Conservation (phyloP, 2,329 filamentous ascomycete genomes). For the Paracorniculantispora psalliotae region DNA sequence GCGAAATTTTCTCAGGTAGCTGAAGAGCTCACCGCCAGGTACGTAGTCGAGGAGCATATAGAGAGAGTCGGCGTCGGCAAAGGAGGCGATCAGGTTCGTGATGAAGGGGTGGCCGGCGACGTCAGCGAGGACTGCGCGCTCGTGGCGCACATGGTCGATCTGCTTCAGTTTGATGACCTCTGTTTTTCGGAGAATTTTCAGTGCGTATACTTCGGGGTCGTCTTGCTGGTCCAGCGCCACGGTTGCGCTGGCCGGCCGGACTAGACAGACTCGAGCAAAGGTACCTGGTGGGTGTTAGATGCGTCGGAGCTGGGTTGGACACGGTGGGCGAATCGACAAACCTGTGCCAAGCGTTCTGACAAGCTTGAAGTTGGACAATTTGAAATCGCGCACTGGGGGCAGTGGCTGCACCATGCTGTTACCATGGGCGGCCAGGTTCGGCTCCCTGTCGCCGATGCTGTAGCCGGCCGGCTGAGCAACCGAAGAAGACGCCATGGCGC, state of each 20-base stretch:
- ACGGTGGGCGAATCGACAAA: conserved; percentile 30
- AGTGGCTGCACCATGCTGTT: conserved; percentile 16
- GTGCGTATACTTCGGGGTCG: conserved; percentile 59
- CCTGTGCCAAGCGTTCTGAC: conserved; percentile 74
- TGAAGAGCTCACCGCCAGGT: conserved; percentile 80
- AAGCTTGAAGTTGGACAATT: conserved; percentile 58
- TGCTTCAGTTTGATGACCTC: conserved; percentile 79
- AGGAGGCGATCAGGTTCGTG: conserved; percentile 71
- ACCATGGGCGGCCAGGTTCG: not conserved
- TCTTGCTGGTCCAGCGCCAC: conserved; percentile 29
- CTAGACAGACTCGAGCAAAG: conserved; percentile 78
- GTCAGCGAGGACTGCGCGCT: conserved; percentile 71
- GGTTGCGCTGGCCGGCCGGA: conserved; percentile 54
- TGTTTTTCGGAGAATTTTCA: conserved; percentile 72
- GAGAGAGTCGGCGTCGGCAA: conserved; percentile 71
- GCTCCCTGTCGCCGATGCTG: not conserved
- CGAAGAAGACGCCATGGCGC: conserved; percentile 7
- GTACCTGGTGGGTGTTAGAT: conserved; percentile 47
- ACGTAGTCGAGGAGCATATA: conserved; percentile 84
- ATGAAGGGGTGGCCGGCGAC: conserved; percentile 81
- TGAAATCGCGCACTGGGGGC: conserved; percentile 26
- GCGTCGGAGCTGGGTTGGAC: not conserved
- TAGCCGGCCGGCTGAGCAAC: conserved; percentile 6
- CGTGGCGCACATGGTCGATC: conserved; percentile 80
- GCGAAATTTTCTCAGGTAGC: conserved; percentile 70